A percentile compares a stretch with the other conserved stretches of the same genome.
phyloP scores from a whole-genome alignment of 768 basidiomycete genomes.

The Tylopilus sp. region DNA sequence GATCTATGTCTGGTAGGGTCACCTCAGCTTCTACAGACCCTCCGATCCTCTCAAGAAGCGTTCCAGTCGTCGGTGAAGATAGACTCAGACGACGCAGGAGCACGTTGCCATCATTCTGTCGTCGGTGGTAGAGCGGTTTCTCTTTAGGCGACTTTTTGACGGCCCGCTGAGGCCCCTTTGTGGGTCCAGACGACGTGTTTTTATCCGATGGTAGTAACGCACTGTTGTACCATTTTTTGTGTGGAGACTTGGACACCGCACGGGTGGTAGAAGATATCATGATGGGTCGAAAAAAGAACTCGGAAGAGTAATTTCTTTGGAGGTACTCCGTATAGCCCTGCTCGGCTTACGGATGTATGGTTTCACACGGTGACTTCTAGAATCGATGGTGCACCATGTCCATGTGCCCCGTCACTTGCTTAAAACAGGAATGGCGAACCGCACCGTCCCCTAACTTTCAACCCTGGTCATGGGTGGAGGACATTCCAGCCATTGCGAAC shows the following conservation, averaged over 20 bases:
- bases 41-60: slow-evolving; percentile 22
- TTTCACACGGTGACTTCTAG: no score
- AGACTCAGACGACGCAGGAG: slow-evolving; percentile 17
- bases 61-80: background rate
- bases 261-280: slow-evolving; percentile 1
- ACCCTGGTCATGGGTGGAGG: slow-evolving; percentile 22
- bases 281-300: background rate
- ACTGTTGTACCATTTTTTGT: slow-evolving; percentile 3
- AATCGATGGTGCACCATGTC: no score
- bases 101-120: slow-evolving; percentile 2
- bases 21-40: slow-evolving; percentile 3
- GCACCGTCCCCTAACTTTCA: background rate
- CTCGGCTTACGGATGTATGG: no score
- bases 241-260: background rate
- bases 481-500: slow-evolving; percentile 24
- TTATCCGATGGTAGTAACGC: background rate
- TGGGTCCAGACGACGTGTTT: background rate
- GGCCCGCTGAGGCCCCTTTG: background rate
- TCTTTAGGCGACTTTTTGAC: slow-evolving; percentile 1
- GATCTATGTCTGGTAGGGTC: slow-evolving; percentile 6
- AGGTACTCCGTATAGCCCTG: no score
- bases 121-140: background rate
- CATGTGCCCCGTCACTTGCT: no score
- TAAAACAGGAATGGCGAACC: no score
- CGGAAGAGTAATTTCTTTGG: no score